Base-by-base conservation (phyloP, 306 rosid genomes). In the Acacia confusa region DNA sequence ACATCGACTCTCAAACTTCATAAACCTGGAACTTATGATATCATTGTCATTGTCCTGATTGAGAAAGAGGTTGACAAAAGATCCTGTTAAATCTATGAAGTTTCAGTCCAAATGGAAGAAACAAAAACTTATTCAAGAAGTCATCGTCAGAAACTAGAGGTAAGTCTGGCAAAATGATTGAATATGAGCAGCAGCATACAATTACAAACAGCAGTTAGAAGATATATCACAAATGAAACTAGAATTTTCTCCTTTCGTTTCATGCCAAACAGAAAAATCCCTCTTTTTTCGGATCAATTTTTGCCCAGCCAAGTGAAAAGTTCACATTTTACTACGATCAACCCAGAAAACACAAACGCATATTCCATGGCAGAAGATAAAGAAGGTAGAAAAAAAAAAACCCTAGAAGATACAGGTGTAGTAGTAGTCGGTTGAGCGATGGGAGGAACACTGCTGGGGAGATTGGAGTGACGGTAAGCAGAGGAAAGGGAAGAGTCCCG, bases 401-500 rank as follows among this genome's bases (percentile, higher is more conserved):
- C 80, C 90, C 77, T 80, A 7, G 84, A 43, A 4, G 28, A 38
- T 68, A 38, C 28, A 9, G 73, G 73, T 0, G 73, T 1, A 38
- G 50, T 73, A 84, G 83, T 64, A 32, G 48, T 3, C 50, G 80
- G 13, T 81, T 25, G 43, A 16, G 73, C 40, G 75, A 36, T 14
- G 72, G 67, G 78, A 83, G 85, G 74, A 87, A 86, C n/a, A 80
- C 64, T 61, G 66, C 61, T 53, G 45, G 87, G 75, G 79, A 83
- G 68, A 24, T 83, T 91, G 67, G 91, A 84, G 84, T 80, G 87
- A 48, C 88, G 90, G 41, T 95, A 95, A 30, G 92, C 92, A n/a
- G 99, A 95, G 58, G 99, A 95, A 27, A 93, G 91, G 7, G 99
- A 93, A 60, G 97, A 92, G 77, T 90, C 98, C 11, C 96, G 92